These are phyloP conservation scores for Iris pallida DNA, from an alignment of 116 monocot species.

Conservation along the genomic window DNA sequence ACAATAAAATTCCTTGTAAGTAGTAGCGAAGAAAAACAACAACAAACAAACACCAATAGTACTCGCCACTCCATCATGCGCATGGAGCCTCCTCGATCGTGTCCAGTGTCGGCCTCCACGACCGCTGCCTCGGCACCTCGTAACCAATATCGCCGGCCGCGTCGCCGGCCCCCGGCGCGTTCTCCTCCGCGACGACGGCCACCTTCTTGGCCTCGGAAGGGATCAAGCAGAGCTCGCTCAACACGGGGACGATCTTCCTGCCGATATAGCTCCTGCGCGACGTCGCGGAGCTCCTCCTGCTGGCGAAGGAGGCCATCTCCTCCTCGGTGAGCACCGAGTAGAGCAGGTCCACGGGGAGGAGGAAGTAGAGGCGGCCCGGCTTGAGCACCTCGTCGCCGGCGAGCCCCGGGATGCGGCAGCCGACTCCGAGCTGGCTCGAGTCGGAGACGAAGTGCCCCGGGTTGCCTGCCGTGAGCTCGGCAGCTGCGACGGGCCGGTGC, in stretches of 20 bases:
- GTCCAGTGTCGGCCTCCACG: constrained; percentile 65
- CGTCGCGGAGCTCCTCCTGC: neutral
- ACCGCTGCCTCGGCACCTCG: constrained; percentile 19
- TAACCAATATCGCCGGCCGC: neutral
- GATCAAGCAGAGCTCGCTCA: constrained; percentile 33
- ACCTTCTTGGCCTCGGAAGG: constrained; percentile 16
- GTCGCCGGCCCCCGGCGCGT: neutral
- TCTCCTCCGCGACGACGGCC: neutral
- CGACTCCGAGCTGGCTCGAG: constrained; percentile 36
- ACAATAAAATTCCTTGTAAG: too few relatives aligned
- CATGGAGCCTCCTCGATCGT: constrained; percentile 49
- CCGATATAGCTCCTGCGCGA: too few relatives aligned
- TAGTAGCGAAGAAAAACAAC: too few relatives aligned
- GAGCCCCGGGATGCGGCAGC: constrained; percentile 46
- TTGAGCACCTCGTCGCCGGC: constrained; percentile 37
- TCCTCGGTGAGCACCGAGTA: constrained; percentile 82
- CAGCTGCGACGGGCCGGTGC: constrained; percentile 19
- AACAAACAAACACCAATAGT: too few relatives aligned
- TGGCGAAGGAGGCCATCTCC: constrained; percentile 44
- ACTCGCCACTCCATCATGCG: neutral
- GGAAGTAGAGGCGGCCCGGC: constrained; percentile 45
- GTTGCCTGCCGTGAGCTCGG: constrained; percentile 43
- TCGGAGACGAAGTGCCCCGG: constrained; percentile 62
- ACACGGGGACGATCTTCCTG: constrained; percentile 26
- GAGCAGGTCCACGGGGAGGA: constrained; percentile 69